phyloP scores from a whole-genome alignment of 2,329 filamentous ascomycete genomes.

The Chaetomiaceae sp. region DNA sequence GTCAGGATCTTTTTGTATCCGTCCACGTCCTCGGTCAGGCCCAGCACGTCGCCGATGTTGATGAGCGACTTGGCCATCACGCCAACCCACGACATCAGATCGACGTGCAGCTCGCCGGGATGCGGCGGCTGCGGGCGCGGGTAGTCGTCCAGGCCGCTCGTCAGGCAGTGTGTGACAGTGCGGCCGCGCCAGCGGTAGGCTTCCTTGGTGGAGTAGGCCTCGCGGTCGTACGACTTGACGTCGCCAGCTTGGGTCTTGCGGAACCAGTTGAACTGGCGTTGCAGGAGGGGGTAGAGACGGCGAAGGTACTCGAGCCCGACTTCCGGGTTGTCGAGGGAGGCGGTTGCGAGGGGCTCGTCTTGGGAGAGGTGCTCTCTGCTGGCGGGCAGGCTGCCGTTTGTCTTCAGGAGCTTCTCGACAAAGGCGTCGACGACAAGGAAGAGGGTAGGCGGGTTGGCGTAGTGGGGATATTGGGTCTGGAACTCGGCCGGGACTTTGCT shows the following conservation, averaged over 20 bases:
- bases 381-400: conserved; percentile 43
- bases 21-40: conserved; percentile 68
- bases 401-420: conserved; percentile 68
- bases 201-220: conserved; percentile 84
- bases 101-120: conserved; percentile 90
- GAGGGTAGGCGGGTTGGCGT: conserved; percentile 92
- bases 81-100: conserved; percentile 96
- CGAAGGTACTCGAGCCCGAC: conserved; percentile 67
- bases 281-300: conserved; percentile 78
- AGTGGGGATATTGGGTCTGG: conserved; percentile 92
- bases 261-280: conserved; percentile 92
- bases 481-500: conserved; percentile 94
- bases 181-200: conserved; percentile 94
- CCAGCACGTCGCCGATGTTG: conserved; percentile 73
- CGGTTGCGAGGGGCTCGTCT: conserved; percentile 51
- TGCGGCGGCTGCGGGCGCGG: conserved; percentile 90
- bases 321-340: conserved; percentile 63
- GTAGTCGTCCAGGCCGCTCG: conserved; percentile 94
- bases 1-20: conserved; percentile 68
- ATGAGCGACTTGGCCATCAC: conserved; percentile 85
- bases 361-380: conserved; percentile 42
- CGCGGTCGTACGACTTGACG: conserved; percentile 83
- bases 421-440: conserved; percentile 86
- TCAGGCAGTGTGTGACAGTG: conserved; percentile 79
- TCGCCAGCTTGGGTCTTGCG: conserved; percentile 86